These are phyloP conservation scores for Ganoderma lingzhi DNA, from an alignment of 1,284 basidiomycete species.

Conservation along the genomic window DNA sequence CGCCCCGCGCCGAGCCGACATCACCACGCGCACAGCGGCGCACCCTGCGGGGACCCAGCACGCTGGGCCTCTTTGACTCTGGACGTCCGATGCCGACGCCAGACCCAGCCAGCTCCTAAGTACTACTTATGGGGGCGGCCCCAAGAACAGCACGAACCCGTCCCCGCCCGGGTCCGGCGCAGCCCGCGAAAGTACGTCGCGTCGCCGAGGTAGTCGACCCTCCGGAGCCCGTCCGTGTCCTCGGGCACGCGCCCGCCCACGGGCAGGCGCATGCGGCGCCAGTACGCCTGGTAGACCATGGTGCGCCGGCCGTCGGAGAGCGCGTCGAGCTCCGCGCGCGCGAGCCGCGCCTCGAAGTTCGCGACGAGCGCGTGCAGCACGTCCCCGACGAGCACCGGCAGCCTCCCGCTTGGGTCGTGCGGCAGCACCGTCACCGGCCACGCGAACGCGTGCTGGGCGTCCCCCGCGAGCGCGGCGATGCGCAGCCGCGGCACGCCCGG, in stretches of 20 bases:
- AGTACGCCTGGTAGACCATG: constrained; percentile 41
- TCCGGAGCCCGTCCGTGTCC: constrained; percentile 48
- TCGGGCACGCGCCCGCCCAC: constrained; percentile 21
- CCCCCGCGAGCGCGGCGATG: constrained; percentile 59
- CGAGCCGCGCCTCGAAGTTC: constrained; percentile 55
- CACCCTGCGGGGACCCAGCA: background rate
- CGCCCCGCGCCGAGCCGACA: background rate
- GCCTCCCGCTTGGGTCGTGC: constrained; percentile 36
- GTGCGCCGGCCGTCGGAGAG: constrained; percentile 39
- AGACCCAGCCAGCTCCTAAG: no score
- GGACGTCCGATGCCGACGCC: background rate
- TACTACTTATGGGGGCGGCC: constrained; percentile 38
- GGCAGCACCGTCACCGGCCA: constrained; percentile 59
- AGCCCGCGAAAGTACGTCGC: constrained; percentile 61
- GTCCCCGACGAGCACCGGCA: constrained; percentile 58
- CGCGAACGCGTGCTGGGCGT: constrained; percentile 51
- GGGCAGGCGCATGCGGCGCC: constrained; percentile 38
- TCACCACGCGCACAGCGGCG: constrained; percentile 1
- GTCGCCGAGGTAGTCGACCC: constrained; percentile 61
- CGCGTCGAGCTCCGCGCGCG: constrained; percentile 47
- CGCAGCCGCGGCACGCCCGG: constrained; percentile 63
- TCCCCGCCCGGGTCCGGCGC: constrained; percentile 56
- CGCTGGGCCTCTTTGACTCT: background rate
- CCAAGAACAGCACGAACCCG: constrained; percentile 62
- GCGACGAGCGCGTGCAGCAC: constrained; percentile 54